Base-by-base conservation (phyloP, 2,329 filamentous ascomycete genomes). In the Neonectria neomacrospora region DNA sequence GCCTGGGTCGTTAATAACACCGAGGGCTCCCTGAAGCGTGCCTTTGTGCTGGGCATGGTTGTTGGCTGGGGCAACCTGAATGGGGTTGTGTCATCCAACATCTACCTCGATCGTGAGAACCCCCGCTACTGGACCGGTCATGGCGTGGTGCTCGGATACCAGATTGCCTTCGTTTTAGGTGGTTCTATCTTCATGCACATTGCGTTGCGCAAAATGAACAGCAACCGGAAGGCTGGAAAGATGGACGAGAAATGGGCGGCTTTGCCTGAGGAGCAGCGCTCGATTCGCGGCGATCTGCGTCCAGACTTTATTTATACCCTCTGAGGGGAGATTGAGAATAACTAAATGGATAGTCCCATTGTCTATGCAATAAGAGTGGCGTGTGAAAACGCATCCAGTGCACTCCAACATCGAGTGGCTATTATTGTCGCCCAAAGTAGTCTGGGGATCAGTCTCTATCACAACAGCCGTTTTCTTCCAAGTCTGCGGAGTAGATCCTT, bases 31-130 rank as follows among this genome's bases (percentile, higher is more conserved):
- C 63, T 76, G 73, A 93, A 93, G 75, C 85, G 91, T n/a, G 91
- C 91, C 23, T 85, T 93, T 30, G 88, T 89, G 0, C 76, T 93
- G 0, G 91, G 91, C 0, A 86, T 93, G 68, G 87, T 93, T n/a
- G 91, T 93, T 47, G 91, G 87, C 3, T 92, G 89, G 89, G 91
- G 91, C 9, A 93, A 94, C 67, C 78, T 93, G 16, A 92, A 92
- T 69, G 91, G 91, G 14, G 88, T 93, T 32, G 82, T 73, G 16
- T 73, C 80, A 14, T 83, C 81, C 45, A 93, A 93, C 71, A 90
- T 93, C 64, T 93, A 91, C 58, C 64, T 76, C 48, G 68, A 71
- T 9, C 23, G 42, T 1, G 74, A 79, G 51, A 62, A 64, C 1
- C 76, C 77, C 1, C 67, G 74, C 2, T 79, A 72, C 67, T 70